Base-by-base conservation (phyloP, 1,284 basidiomycete genomes). In the Ustilago trichophora region DNA sequence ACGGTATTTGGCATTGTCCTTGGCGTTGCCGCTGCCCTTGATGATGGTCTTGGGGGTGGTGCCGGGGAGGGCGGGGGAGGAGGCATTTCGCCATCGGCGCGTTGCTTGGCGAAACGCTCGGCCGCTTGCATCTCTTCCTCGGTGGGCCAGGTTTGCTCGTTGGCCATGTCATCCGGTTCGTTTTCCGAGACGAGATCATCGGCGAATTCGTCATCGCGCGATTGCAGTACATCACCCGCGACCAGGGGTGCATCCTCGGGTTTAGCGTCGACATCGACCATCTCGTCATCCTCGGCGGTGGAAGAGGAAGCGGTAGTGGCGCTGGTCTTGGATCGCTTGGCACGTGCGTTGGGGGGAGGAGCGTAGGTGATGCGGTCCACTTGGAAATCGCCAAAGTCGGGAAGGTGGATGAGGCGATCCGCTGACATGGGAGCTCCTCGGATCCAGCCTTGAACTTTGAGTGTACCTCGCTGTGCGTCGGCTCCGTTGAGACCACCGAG, bases 71-170 rank as follows among this genome's bases (percentile, higher is more conserved):
- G 82, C 84, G 4, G 84, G 75, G 78, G 77, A 2, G 69, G 67
- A 9, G 51, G 51, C 48, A 67, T 64, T 21, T 63, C 63, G 21
- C 68, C 72, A 15, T 69, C 38, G 12, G 47, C 58, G 10, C 47
- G 62, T 10, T 50, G 46, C 36, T 46, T 46, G 16, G 64, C 57
- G 25, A 65, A 64, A 16, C 31, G 29, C 18, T 76, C 69, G 31
- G 67, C 69, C 9, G 56, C 55, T 85, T 68, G 59, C 88, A 98
- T 91, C 81, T 98, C 95, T 73, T 98, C 95, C 80, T 98, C 93
- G 0, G 93, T 97, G 0, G 95, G 95, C 94, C 95, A 98, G 0
- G 95, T 98, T 83, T 98, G 95, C 78, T 98, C 95, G 78, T 95
- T 95, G 13, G 86, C 88, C 83, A 97, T 86, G 58, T 91, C 88